These are phyloP conservation scores for Pilatotrama ljubarskyi DNA, from an alignment of 768 basidiomycete species.

Conservation along the genomic window DNA sequence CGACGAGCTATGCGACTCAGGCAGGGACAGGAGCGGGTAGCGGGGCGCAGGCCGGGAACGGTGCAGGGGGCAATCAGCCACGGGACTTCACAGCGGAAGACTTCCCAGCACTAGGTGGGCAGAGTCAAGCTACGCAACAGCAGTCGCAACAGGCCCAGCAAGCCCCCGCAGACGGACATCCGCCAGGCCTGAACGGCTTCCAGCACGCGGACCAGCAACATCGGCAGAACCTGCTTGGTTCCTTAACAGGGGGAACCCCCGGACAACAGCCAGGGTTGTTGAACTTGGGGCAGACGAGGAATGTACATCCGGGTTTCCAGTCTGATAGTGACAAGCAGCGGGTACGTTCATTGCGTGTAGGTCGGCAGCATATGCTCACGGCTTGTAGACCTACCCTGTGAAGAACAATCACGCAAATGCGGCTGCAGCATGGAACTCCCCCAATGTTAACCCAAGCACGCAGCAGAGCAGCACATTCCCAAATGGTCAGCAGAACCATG, in stretches of 20 bases:
- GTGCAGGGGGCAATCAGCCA: constrained; percentile 42
- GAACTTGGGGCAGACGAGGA: constrained; percentile 46
- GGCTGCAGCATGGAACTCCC: constrained; percentile 61
- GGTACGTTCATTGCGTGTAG: constrained; percentile 45
- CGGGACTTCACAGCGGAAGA: constrained; percentile 85
- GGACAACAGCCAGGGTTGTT: constrained; percentile 65
- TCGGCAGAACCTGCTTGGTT: constrained; percentile 58
- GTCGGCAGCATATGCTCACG: not conserved
- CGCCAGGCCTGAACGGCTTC: constrained; percentile 80
- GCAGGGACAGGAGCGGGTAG: constrained; percentile 60
- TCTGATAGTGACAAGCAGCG: constrained; percentile 68
- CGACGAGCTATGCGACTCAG: constrained; percentile 82
- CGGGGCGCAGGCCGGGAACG: constrained; percentile 36
- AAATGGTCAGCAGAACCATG: constrained; percentile 45
- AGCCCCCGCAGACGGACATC: constrained; percentile 47
- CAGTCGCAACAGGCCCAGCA: constrained; percentile 35
- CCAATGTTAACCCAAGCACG: constrained; percentile 47
- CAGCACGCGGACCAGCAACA: constrained; percentile 47
- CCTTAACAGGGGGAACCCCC: constrained; percentile 39
- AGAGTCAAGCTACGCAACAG: constrained; percentile 46
- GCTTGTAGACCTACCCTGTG: constrained; percentile 36
- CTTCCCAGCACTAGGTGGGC: constrained; percentile 84
- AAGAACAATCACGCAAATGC: constrained; percentile 39
- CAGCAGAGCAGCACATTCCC: constrained; percentile 32
- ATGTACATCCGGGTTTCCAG: constrained; percentile 43